Conservation (phyloP, 2,329 filamentous ascomycete genomes). For the Penicillium sp. region DNA sequence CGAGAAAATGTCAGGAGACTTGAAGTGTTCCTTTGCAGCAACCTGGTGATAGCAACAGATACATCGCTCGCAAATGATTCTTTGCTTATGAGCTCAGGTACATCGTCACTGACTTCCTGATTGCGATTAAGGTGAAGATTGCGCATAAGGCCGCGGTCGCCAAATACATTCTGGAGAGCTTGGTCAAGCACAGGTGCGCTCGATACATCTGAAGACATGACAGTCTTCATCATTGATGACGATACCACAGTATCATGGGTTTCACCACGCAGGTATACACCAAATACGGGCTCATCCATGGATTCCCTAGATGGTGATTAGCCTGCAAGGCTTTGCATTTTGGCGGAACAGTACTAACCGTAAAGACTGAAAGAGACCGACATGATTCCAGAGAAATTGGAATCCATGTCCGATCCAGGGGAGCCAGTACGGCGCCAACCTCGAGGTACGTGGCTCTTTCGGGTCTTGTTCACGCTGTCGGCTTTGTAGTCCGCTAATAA, state of each 20-base stretch:
- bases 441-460: slow-evolving; percentile 38
- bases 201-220: slow-evolving; percentile 34
- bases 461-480: slow-evolving; percentile 18
- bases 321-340: neutral
- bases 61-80: slow-evolving; percentile 45
- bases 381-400: slow-evolving; percentile 44
- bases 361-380: slow-evolving; percentile 42
- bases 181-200: slow-evolving; percentile 30
- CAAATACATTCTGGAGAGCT: slow-evolving; percentile 42
- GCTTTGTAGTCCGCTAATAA: slow-evolving; percentile 35
- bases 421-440: slow-evolving; percentile 55
- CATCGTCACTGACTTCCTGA: slow-evolving; percentile 37
- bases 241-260: slow-evolving; percentile 50
- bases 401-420: slow-evolving; percentile 54
- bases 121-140: slow-evolving; percentile 33
- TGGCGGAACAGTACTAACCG: slow-evolving; percentile 27
- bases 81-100: slow-evolving; percentile 41
- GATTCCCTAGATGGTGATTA: slow-evolving; percentile 29
- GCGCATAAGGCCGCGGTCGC: slow-evolving; percentile 36
- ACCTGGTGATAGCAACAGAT: slow-evolving; percentile 34
- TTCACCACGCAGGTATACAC: slow-evolving; percentile 47
- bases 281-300: slow-evolving; percentile 42
- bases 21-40: slow-evolving; percentile 45
- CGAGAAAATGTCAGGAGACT: slow-evolving; percentile 56
- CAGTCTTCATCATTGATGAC: slow-evolving; percentile 43